Evolutionary conservation across 108 stramenopile species (phyloP), one percentile per base, ranked within the genome.

Genomic region (Epithemia pelagica): DNA sequence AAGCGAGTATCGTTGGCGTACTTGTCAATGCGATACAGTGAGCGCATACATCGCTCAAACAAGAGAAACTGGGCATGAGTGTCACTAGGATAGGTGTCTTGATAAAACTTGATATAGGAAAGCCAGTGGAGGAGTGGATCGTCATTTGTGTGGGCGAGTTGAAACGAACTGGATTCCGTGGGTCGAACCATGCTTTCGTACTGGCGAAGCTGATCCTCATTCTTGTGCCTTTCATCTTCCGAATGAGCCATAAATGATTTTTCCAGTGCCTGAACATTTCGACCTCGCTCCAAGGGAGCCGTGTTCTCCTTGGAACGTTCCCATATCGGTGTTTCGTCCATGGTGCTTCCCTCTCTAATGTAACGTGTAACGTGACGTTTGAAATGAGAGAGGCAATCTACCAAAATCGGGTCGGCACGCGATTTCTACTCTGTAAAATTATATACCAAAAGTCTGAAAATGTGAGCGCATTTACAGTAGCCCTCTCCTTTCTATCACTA

Each of bases 81-180:
- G 65, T 93, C 87, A 26, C 85, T 66, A 15, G 88, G 88, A 63
- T 79, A 85, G 0, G 76, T 58, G 8, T 85, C 76, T 59, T 88
- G 88, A 65, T 81, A 74, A 67, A 80, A 88, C 65, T 87, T 86
- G 66, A 90, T 90, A 70, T 90, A 93, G 0, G 78, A 69, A 28
- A 93, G 67, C 91, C 91, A 93, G 59, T 88, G 78, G n/a, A 75
- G 51, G 59, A 93, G 66, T 19, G 87, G 85, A 69, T 93, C 89
- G 58, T 72, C 63, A 37, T 76, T 59, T 30, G 73, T 74, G 28
- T 25, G 7, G 22, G 59, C 70, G 32, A 73, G 64, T 23, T 72
- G 62, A 26, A 60, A 54, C 26, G 69, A 64, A 26, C 74, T 61
- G 61, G 66, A 75, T 54, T 86, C 87, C 5, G 79, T 80, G 22